Conservation (phyloP, 2,329 filamentous ascomycete genomes). For the Biscogniauxia marginata region DNA sequence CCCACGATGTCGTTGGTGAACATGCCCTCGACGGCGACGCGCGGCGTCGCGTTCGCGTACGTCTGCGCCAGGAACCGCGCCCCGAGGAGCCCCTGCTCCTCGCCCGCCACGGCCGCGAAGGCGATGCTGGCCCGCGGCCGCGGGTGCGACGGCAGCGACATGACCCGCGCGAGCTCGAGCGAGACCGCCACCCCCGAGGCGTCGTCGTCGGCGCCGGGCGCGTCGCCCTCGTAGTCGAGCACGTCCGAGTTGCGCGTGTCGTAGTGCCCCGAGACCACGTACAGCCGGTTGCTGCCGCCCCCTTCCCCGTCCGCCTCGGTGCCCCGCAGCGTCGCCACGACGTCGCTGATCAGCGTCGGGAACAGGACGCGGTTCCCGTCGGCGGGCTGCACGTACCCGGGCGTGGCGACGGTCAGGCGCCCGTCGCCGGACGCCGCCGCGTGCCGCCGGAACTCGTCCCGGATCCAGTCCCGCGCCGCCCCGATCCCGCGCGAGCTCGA, state of each 20-base stretch:
- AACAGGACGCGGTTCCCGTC: constrained; percentile 47
- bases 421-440: constrained; percentile 49
- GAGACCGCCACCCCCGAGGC: constrained; percentile 54
- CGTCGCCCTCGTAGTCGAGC: constrained; percentile 49
- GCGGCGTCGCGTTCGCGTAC: constrained; percentile 44
- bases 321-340: constrained; percentile 51
- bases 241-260: constrained; percentile 51
- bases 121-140: constrained; percentile 51
- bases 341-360: constrained; percentile 52
- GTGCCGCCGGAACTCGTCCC: constrained; percentile 46
- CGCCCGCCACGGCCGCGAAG: constrained; percentile 56
- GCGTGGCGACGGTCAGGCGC: constrained; percentile 48
- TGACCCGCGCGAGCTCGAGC: constrained; percentile 54
- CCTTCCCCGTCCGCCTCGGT: constrained; percentile 31
- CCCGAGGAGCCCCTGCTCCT: constrained; percentile 57
- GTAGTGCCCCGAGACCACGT: constrained; percentile 56
- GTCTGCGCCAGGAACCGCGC: constrained; percentile 51
- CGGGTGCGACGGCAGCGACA: constrained; percentile 41
- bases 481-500: constrained; percentile 52
- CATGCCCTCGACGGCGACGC: constrained; percentile 51
- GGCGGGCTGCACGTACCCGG: constrained; percentile 48
- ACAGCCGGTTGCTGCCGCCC: constrained; percentile 38
- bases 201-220: constrained; percentile 58
- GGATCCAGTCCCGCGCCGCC: constrained; percentile 57
- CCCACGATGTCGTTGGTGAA: constrained; percentile 59